These are phyloP conservation scores for Voacanga thouarsii DNA, from an alignment of 257 asterid species.

Conservation along the genomic window DNA sequence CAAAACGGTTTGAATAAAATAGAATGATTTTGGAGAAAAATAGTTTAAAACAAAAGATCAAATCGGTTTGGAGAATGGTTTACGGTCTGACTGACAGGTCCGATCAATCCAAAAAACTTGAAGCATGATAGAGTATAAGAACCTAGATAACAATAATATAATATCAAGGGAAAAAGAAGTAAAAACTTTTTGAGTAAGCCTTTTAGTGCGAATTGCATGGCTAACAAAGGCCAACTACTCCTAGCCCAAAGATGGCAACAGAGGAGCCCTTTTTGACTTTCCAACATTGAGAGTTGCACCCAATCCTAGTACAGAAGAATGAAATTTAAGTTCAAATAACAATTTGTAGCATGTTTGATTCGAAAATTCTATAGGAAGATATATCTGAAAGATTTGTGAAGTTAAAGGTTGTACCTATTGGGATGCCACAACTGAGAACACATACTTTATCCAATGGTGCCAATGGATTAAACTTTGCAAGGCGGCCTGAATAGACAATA, in stretches of 20 bases:
- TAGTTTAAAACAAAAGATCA: too few species aligned
- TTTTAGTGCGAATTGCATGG: neutral
- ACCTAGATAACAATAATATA: neutral
- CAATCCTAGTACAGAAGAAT: slow-evolving; percentile 38
- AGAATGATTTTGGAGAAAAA: too few species aligned
- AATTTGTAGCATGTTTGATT: neutral
- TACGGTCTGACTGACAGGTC: too few species aligned
- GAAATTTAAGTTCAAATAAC: neutral
- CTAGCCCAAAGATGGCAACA: slow-evolving; percentile 76
- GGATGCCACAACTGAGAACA: slow-evolving; percentile 26
- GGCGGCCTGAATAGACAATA: slow-evolving; percentile 18
- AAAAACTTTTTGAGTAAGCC: too few species aligned
- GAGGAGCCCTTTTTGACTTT: slow-evolving; percentile 70
- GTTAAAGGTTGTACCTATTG: slow-evolving; percentile 8
- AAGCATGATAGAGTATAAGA: neutral
- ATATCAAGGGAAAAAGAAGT: neutral
- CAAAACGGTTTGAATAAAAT: too few species aligned
- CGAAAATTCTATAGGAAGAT: too few species aligned
- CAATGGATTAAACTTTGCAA: slow-evolving; percentile 22
- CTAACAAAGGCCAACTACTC: slow-evolving; percentile 89
- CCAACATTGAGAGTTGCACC: slow-evolving; percentile 85
- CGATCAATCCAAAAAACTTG: too few species aligned
- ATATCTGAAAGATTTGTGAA: neutral
- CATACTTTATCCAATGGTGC: slow-evolving; percentile 21
- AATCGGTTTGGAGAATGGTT: too few species aligned